phyloP scores from a whole-genome alignment of 2,329 filamentous ascomycete species.

The Thielaviopsis musarum region DNA sequence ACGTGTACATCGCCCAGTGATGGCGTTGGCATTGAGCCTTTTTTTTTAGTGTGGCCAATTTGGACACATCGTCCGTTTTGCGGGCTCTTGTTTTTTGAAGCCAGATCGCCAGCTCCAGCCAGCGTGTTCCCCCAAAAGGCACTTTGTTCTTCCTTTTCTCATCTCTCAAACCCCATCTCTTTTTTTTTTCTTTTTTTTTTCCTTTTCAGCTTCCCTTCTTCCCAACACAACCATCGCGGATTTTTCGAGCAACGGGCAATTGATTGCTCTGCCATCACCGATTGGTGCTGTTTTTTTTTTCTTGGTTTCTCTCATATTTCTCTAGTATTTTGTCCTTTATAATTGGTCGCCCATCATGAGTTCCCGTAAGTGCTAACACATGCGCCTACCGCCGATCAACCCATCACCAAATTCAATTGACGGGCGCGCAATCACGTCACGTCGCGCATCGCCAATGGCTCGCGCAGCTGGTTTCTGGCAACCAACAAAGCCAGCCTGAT shows the following conservation, averaged over 20 bases:
- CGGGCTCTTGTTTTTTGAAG: constrained; percentile 21
- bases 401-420: not conserved
- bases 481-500: not conserved
- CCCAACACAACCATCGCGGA: constrained; percentile 5
- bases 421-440: not conserved
- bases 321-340: not conserved
- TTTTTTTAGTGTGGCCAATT: constrained; percentile 8
- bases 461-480: not conserved
- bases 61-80: constrained; percentile 28
- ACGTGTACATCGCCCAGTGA: not conserved
- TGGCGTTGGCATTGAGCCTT: not conserved
- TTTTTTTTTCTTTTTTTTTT: constrained; percentile 3
- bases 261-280: constrained; percentile 10
- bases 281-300: constrained; percentile 17
- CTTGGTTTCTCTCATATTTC: constrained; percentile 14
- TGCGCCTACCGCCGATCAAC: not conserved
- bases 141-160: constrained; percentile 17
- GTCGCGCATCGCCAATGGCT: not conserved
- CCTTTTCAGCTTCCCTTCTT: constrained; percentile 8
- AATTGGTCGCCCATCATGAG: constrained; percentile 29
- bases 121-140: constrained; percentile 22
- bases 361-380: constrained; percentile 30
- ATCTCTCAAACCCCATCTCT: not conserved
- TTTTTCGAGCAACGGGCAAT: constrained; percentile 11
- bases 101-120: constrained; percentile 26